Evolutionary conservation across 345 rosid genomes (phyloP).

Genomic region (Excoecaria cochinchinensis): DNA sequence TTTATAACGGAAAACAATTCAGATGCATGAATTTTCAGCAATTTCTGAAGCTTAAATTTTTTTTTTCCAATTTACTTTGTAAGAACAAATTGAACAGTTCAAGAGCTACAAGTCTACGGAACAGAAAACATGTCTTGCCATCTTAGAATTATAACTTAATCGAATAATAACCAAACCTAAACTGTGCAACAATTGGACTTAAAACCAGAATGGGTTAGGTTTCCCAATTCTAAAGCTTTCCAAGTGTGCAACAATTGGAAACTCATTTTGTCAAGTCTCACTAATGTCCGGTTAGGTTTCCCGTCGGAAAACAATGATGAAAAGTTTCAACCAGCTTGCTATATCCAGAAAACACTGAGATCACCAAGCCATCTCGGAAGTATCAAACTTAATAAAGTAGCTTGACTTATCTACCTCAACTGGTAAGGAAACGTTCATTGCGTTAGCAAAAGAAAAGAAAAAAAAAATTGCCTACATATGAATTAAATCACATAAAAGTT

Average conservation of each 20-base stretch:
- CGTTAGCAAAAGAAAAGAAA: background rate
- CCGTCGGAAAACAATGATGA: background rate
- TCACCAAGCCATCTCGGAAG: background rate
- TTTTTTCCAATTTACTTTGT: background rate
- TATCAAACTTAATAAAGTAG: background rate
- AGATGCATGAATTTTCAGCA: background rate
- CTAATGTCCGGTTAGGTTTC: background rate
- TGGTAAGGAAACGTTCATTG: background rate
- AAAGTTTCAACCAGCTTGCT: background rate
- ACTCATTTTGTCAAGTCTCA: background rate
- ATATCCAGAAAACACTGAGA: background rate
- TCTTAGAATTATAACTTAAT: background rate
- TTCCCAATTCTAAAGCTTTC: too few relatives aligned
- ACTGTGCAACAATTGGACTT: background rate
- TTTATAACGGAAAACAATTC: background rate
- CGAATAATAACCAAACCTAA: background rate
- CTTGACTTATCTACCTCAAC: background rate
- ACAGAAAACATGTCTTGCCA: background rate
- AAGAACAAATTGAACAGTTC: background rate
- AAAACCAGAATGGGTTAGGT: too few relatives aligned
- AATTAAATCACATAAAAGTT: background rate
- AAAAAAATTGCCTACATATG: background rate
- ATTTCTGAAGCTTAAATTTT: background rate
- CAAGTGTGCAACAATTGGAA: background rate
- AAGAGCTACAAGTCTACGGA: background rate